phyloP scores from a whole-genome alignment of 495 filamentous ascomycete species.

The Aspergillus conjunctus region DNA sequence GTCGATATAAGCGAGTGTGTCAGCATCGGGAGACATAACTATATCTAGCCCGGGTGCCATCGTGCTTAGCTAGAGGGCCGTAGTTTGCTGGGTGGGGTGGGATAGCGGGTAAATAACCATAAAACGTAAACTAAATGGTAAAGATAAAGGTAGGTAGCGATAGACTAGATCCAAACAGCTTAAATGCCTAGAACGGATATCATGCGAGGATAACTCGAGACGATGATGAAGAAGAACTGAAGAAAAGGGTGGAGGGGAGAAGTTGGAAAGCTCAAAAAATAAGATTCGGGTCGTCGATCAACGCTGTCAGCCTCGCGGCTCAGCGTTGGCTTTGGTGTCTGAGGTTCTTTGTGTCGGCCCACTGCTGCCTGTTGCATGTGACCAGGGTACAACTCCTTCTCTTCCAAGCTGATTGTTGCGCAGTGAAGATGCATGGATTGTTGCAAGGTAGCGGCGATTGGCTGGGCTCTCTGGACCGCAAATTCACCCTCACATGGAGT shows the following conservation, averaged over 20 bases:
- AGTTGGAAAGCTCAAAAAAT: background rate
- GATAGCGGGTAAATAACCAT: background rate
- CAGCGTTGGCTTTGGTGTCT: background rate
- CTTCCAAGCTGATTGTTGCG: too few species aligned
- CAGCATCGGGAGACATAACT: conserved; percentile 41
- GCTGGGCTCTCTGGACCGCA: too few species aligned
- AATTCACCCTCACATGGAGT: too few species aligned
- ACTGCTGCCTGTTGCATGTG: background rate
- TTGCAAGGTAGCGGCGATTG: too few species aligned
- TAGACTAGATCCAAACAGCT: background rate
- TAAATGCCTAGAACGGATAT: background rate
- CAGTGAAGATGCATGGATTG: background rate
- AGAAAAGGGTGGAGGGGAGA: background rate
- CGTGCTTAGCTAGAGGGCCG: background rate
- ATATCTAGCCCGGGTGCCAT: conserved; percentile 18
- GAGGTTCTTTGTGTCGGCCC: background rate
- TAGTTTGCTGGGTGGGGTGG: background rate
- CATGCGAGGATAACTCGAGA: too few species aligned
- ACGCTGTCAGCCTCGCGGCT: background rate
- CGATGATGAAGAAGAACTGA: too few species aligned
- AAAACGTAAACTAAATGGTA: background rate
- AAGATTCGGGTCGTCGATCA: background rate
- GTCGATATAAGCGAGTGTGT: conserved; percentile 60
- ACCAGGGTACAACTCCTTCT: background rate
- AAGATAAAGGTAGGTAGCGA: background rate